Conservation (phyloP, 2,329 filamentous ascomycete genomes). For the Curvularia eragrostidis region DNA sequence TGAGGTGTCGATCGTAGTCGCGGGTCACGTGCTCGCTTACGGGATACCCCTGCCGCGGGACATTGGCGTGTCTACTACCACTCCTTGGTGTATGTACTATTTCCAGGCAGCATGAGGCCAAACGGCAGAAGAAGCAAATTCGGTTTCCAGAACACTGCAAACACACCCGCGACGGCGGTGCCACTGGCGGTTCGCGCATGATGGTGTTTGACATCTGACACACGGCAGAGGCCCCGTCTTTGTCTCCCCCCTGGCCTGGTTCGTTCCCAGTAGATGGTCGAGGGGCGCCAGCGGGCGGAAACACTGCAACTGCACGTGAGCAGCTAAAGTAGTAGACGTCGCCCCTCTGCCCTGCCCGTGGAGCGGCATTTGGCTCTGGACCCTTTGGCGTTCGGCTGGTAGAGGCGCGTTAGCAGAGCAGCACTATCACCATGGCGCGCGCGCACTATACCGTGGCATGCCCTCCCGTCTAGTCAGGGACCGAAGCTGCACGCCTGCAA, state of each 20-base stretch:
- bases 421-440: background rate
- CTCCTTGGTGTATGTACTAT: background rate
- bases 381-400: constrained; percentile 13
- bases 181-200: constrained; percentile 11
- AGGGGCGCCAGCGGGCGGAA: background rate
- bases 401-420: background rate
- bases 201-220: constrained; percentile 14
- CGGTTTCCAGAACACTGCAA: constrained; percentile 12
- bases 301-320: constrained; percentile 17
- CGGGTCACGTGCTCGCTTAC: constrained; percentile 25
- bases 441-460: background rate
- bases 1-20: constrained; percentile 23
- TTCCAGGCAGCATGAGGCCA: background rate
- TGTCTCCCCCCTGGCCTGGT: constrained; percentile 3
- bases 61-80: background rate
- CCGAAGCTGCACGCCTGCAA: constrained; percentile 19
- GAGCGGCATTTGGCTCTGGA: constrained; percentile 28
- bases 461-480: constrained; percentile 30
- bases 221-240: constrained; percentile 9
- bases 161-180: background rate
- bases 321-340: no score
- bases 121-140: constrained; percentile 18
- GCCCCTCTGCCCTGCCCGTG: background rate
- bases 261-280: background rate
- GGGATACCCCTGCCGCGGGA: background rate